Conservation (phyloP, 192 early-diverging fungal genomes). For the Coemansia furcata region DNA sequence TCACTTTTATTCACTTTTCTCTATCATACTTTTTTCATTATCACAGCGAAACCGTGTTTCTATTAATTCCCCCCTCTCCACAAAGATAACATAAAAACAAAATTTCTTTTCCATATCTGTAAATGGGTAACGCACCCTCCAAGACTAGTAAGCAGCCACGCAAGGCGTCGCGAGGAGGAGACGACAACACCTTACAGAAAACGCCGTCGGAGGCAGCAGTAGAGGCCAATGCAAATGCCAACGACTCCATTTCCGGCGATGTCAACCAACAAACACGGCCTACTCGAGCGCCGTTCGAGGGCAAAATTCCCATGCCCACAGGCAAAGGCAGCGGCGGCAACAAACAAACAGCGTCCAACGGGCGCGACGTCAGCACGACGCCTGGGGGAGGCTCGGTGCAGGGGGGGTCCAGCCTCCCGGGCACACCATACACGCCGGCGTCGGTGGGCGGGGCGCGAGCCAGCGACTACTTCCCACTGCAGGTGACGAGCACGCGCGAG, state of each 20-base stretch:
- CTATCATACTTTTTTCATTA: too few species aligned
- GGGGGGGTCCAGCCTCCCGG: conserved; percentile 18
- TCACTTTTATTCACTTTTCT: too few species aligned
- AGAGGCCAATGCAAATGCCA: not conserved
- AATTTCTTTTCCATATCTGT: not conserved
- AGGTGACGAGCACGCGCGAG: conserved; percentile 41
- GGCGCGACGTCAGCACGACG: not conserved
- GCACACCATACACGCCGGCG: conserved; percentile 41
- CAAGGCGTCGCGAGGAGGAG: conserved; percentile 10
- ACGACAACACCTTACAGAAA: not conserved
- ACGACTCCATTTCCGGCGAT: not conserved
- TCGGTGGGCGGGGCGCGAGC: conserved; percentile 11
- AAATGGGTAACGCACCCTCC: conserved; percentile 49
- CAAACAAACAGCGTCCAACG: not conserved
- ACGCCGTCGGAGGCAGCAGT: conserved; percentile 4
- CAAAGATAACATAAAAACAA: not conserved
- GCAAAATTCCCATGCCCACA: conserved; percentile 16
- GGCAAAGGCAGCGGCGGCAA: not conserved
- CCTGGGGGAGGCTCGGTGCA: not conserved
- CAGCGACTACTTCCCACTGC: conserved; percentile 49
- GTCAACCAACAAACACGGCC: not conserved
- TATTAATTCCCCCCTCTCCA: too few species aligned
- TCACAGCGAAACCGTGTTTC: too few species aligned
- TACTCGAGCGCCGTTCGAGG: conserved; percentile 15
- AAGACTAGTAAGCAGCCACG: conserved; percentile 34